Base-by-base conservation (phyloP, 352 stramenopile species). In the Pythium brachiatum region DNA sequence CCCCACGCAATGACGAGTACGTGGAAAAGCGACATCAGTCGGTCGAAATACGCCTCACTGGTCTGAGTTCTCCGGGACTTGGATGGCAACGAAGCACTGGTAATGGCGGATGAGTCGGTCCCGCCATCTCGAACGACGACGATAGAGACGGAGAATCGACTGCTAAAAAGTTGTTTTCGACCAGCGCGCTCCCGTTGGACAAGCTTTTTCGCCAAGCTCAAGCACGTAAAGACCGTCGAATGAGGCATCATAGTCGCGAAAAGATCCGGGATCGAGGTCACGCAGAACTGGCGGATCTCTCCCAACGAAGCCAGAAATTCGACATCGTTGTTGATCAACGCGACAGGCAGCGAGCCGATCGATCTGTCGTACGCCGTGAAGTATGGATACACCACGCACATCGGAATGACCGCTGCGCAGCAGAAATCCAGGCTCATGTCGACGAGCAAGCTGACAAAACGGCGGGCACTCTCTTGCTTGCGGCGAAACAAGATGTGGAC, bases 341-440 rank as follows among this genome's bases (percentile, higher is more conserved):
- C 11, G 20, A 31, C 1, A 1, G 60, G 52, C 11, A 66, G 21
- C 18, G 47, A 25, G 26, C 53, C 53, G 7, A 53, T 47, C 18
- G 46, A 58, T 11, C 29, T 11, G 27, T 68, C 27, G 21, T 54
- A 62, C 36, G 25, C 32, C 1, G 39, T 27, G 23, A 68, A 54
- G 44, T 59, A 62, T 7, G 61, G 61, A 7, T 32, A 57, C 7
- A 62, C 43, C 11, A 68, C 53, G 36, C 43, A 57, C 0, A 68
- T 15, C 3, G 61, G 61, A 41, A 68, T 62, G 29, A 62, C 44
- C 12, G 39, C 44, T 5, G 61, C 61, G 23, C 53, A 58, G 25
- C 53, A 62, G 29, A 68, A 68, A n/a, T 68, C 61, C 11, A 68
- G 46, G 20, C 41, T 47, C 53, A 58, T 59, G 23, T 68, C 61